These are phyloP conservation scores for Debaryomycetaceae sp. DNA, from an alignment of 1,139 yeast genomes.

Conservation along the genomic window DNA sequence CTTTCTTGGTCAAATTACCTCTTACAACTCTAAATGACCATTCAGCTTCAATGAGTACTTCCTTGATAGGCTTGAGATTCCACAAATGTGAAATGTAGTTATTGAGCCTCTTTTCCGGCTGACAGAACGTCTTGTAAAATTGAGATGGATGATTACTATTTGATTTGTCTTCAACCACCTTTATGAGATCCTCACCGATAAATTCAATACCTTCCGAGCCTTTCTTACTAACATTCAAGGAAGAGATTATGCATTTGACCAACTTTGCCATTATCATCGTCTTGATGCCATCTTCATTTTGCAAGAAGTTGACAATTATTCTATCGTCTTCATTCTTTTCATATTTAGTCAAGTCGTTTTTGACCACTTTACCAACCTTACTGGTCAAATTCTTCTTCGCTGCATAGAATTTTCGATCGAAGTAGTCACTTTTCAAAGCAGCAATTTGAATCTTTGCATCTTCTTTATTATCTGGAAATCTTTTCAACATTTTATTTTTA, in stretches of 20 bases:
- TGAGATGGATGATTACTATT: constrained; percentile 39
- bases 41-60: constrained; percentile 46
- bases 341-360: constrained; percentile 20
- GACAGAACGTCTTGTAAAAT: constrained; percentile 47
- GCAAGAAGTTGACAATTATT: constrained; percentile 17
- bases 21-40: constrained; percentile 57
- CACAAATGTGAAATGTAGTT: constrained; percentile 54
- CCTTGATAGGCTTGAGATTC: constrained; percentile 53
- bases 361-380: constrained; percentile 26
- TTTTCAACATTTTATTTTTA: constrained; percentile 41
- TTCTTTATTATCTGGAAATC: constrained; percentile 33
- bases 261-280: constrained; percentile 32
- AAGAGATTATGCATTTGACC: constrained; percentile 22
- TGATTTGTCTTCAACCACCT: constrained; percentile 24
- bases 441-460: constrained; percentile 44
- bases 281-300: constrained; percentile 15
- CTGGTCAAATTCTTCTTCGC: constrained; percentile 39
- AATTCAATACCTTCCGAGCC: constrained; percentile 25
- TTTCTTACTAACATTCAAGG: constrained; percentile 25
- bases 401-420: constrained; percentile 50
- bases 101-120: constrained; percentile 37
- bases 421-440: constrained; percentile 43
- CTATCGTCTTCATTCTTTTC: constrained; percentile 16
- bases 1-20: constrained; percentile 52
- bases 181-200: constrained; percentile 21